Base-by-base conservation (phyloP, 2,329 filamentous ascomycete species). In the Fusarium annulatum region DNA sequence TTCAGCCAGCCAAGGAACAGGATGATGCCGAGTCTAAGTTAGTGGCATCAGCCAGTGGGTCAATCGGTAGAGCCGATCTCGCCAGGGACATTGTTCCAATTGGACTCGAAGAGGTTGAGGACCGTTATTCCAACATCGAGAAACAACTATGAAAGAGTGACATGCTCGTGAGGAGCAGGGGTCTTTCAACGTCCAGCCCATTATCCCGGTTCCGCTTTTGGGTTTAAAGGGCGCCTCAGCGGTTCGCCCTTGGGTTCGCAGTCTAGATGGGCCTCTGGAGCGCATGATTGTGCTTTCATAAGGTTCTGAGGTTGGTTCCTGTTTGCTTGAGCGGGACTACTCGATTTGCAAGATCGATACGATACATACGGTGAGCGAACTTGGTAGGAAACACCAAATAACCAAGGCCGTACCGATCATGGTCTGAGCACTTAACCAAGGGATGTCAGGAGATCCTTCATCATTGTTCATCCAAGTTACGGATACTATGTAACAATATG, bases 351-450 rank as follows among this genome's bases (percentile, higher is more conserved):
- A 39, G 18, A 55, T 41, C 23, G 19, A 55, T 41, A 28, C 19
- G 19, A 55, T 41, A 28, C 15, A 55, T 41, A 28, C 15, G 34
- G 51, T 57, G 52, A 33, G 46, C 53, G 33, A 51, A 45, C 45
- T 66, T 73, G 65, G 51, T 42, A 39, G 67, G 48, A 59, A 74
- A 61, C 30, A 39, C 68, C 45, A 68, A 69, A 61, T 49, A 69
- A 62, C 48, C 45, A 61, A 67, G 57, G 46, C 45, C 52, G 43
- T 56, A 57, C 38, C 39, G 58, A 55, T 45, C 39, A 53, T 33
- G 51, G 61, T 41, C 48, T 59, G 55, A 49, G 58, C 71, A 72
- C 64, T 59, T 56, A 61, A 63, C 58, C 68, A 63, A 45, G 49
- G 8, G 38, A 56, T 48, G 38, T 56, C 30, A 45, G 48, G 23